Conservation (phyloP, 441 rosid species). For the Rhodomyrtus psidioides region DNA sequence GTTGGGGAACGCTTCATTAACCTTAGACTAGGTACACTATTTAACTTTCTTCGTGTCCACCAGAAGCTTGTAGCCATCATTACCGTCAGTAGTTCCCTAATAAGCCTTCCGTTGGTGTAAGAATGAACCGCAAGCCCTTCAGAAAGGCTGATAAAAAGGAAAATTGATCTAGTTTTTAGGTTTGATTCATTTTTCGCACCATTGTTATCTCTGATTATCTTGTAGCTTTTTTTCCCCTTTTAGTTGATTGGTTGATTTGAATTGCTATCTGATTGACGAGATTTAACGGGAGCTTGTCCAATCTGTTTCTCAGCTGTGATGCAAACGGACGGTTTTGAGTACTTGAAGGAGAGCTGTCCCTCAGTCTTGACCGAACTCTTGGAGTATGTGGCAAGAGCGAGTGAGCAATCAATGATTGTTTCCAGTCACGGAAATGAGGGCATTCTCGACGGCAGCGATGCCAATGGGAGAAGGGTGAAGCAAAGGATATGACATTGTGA, state of each 20-base stretch:
- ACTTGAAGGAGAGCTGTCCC: conserved; percentile 74
- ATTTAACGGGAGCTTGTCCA: neutral
- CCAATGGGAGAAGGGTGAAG: conserved; percentile 88
- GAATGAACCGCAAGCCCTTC: neutral
- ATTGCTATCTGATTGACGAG: neutral
- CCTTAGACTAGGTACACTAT: neutral
- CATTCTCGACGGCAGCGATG: conserved; percentile 69
- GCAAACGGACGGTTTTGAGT: conserved; percentile 67
- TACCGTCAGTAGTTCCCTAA: neutral
- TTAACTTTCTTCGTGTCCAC: neutral
- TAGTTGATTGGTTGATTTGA: neutral
- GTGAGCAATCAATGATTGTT: conserved; percentile 46
- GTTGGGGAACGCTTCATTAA: neutral
- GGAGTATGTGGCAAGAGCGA: conserved; percentile 52
- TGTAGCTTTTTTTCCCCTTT: neutral
- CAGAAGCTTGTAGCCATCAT: neutral
- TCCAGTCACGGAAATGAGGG: conserved; percentile 41
- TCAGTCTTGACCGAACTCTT: conserved; percentile 56
- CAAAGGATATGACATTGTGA: conserved; percentile 45
- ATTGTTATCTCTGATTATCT: neutral
- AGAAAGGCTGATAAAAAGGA: neutral
- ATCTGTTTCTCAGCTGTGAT: conserved; percentile 39
- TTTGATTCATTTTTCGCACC: neutral
- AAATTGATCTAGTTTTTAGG: neutral
- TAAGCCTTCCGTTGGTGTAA: neutral